phyloP scores from a whole-genome alignment of 2,329 filamentous ascomycete species.

The Apiospora marii region DNA sequence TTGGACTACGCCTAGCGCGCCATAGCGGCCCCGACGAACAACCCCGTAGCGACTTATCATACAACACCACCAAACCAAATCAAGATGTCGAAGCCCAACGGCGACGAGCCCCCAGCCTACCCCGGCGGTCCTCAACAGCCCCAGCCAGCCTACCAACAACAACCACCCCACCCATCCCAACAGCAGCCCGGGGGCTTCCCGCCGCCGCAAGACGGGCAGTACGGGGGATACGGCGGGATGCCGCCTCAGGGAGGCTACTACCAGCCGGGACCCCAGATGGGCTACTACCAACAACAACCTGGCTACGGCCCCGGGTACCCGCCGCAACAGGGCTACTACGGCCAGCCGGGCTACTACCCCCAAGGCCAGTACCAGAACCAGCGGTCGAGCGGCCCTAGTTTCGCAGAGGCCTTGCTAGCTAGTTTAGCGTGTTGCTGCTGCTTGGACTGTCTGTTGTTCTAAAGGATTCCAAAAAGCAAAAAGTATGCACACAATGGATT shows the following conservation, averaged over 20 bases:
- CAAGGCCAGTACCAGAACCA: conserved; percentile 40
- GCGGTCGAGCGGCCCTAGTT: conserved; percentile 31
- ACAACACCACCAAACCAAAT: background rate
- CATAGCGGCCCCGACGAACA: background rate
- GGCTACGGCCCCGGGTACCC: conserved; percentile 44
- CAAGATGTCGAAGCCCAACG: conserved; percentile 52
- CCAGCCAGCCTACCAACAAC: conserved; percentile 50
- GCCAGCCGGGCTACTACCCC: conserved; percentile 36
- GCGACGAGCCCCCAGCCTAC: conserved; percentile 60
- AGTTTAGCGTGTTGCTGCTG: conserved; percentile 66
- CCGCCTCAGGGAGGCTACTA: conserved; percentile 44
- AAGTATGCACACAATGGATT: no score
- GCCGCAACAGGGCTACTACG: conserved; percentile 25
- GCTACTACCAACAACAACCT: conserved; percentile 52
- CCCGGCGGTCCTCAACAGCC: conserved; percentile 51
- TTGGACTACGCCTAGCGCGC: background rate
- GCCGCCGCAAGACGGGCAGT: background rate
- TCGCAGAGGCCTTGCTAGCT: conserved; percentile 56
- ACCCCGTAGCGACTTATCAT: conserved; percentile 21
- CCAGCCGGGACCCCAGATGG: conserved; percentile 52
- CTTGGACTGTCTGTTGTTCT: conserved; percentile 62
- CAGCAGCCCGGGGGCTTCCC: conserved; percentile 26
- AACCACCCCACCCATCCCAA: conserved; percentile 25
- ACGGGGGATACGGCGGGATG: conserved; percentile 1
- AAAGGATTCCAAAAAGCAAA: conserved; percentile 38